Evolutionary conservation across 768 basidiomycete species (phyloP).

Genomic region (Rhizopogon roseolus): DNA sequence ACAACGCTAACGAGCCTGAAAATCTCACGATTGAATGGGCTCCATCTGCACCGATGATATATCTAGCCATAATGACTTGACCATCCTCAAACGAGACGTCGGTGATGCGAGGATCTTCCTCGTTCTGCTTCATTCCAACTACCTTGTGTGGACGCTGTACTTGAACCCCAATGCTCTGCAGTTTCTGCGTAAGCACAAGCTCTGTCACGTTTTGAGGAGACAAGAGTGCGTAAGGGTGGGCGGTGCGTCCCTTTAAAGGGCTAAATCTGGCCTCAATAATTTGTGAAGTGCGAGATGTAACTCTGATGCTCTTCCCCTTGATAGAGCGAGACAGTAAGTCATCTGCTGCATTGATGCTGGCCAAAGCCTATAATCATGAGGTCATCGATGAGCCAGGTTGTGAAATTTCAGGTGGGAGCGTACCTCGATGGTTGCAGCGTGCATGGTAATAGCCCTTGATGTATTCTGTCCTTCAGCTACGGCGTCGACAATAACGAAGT

Average conservation of each 20-base stretch:
- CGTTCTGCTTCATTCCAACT: conserved; percentile 29
- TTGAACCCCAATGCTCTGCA: conserved; percentile 28
- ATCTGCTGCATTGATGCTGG: conserved; percentile 30
- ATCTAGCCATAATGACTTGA: conserved; percentile 35
- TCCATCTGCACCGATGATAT: conserved; percentile 51
- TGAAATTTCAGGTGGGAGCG: not conserved
- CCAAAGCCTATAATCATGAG: conserved; percentile 35
- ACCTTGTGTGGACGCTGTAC: conserved; percentile 36
- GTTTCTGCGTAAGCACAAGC: conserved; percentile 28
- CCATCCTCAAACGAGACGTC: conserved; percentile 45
- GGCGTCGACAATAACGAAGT: conserved; percentile 35
- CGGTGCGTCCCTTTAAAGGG: conserved; percentile 34
- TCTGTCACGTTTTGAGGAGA: conserved; percentile 44
- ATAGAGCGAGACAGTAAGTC: conserved; percentile 27
- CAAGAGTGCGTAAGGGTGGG: conserved; percentile 38
- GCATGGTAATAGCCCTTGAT: conserved; percentile 38
- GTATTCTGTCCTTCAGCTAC: conserved; percentile 19
- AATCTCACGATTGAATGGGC: conserved; percentile 37
- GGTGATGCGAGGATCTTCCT: conserved; percentile 20
- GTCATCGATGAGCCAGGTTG: not conserved
- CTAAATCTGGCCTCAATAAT: conserved; percentile 28
- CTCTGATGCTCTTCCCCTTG: conserved; percentile 21
- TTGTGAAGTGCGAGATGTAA: conserved; percentile 25
- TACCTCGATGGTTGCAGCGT: conserved; percentile 47
- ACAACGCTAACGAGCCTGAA: not conserved